Conservation (phyloP, 257 asterid species). For the Solanum bukasovii region DNA sequence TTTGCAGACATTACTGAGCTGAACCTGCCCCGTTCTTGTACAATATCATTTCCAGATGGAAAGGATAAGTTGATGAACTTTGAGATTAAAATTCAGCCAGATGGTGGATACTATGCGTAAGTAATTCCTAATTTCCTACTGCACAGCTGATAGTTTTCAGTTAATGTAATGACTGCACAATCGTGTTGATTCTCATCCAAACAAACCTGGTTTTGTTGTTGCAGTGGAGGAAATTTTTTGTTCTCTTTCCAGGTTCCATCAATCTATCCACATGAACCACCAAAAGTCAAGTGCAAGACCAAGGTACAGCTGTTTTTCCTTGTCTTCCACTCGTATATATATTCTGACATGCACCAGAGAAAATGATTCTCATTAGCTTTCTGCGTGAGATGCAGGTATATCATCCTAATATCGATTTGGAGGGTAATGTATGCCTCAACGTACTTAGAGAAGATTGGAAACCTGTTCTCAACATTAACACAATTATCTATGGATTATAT, state of each 20-base stretch:
- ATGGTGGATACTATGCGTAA: slow-evolving; percentile 26
- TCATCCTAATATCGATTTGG: slow-evolving; percentile 90
- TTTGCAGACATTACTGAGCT: slow-evolving; percentile 27
- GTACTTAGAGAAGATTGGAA: slow-evolving; percentile 41
- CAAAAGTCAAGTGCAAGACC: slow-evolving; percentile 34
- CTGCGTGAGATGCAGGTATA: slow-evolving; percentile 40
- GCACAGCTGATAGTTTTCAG: background rate
- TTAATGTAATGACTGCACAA: background rate
- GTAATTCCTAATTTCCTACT: background rate
- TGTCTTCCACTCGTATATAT: background rate
- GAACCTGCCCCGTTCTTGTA: slow-evolving; percentile 27
- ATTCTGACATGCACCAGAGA: background rate
- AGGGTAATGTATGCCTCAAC: slow-evolving; percentile 82
- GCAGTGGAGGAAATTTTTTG: slow-evolving; percentile 26
- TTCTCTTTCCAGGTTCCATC: slow-evolving; percentile 23
- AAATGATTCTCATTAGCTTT: background rate
- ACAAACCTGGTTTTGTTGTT: background rate
- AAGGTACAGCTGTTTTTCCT: slow-evolving; percentile 7
- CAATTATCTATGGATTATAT: slow-evolving; percentile 24
- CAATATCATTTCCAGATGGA: slow-evolving; percentile 24
- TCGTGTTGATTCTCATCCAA: background rate
- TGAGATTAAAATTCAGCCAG: slow-evolving; percentile 24
- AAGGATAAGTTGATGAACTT: slow-evolving; percentile 28
- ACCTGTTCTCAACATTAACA: slow-evolving; percentile 34
- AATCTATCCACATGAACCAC: slow-evolving; percentile 27